phyloP scores from a whole-genome alignment of 1,139 yeast species.

The Candida tropicalis region DNA sequence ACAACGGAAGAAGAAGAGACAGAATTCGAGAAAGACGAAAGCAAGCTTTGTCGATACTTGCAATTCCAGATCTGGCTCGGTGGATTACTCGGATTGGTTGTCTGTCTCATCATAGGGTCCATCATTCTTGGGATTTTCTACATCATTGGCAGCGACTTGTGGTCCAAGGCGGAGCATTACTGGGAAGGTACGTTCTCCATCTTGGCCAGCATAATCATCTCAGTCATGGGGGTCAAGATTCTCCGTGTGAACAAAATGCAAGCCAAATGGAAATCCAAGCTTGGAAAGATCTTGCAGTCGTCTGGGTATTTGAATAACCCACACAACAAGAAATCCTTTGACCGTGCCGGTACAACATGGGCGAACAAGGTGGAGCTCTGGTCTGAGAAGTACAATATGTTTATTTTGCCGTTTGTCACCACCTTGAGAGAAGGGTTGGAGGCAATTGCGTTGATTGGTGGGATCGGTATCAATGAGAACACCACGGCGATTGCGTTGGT shows the following conservation, averaged over 20 bases:
- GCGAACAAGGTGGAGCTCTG: slow-evolving; percentile 18
- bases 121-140: slow-evolving; percentile 60
- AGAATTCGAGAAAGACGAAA: slow-evolving; percentile 5
- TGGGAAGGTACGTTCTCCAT: slow-evolving; percentile 52
- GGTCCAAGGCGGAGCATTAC: slow-evolving; percentile 49
- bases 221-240: slow-evolving; percentile 48
- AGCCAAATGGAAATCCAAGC: slow-evolving; percentile 80
- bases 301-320: slow-evolving; percentile 13
- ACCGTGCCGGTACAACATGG: slow-evolving; percentile 11
- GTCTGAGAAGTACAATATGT: slow-evolving; percentile 42
- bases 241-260: slow-evolving; percentile 59
- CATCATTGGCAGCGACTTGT: slow-evolving; percentile 39
- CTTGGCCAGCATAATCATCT: slow-evolving; percentile 45
- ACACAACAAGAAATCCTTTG: slow-evolving; percentile 15
- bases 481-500: slow-evolving; percentile 37
- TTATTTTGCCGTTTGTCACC: slow-evolving; percentile 47
- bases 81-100: slow-evolving; percentile 40
- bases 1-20: background rate
- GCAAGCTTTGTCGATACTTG: slow-evolving; percentile 1
- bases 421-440: slow-evolving; percentile 52
- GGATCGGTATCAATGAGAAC: slow-evolving; percentile 48
- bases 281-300: slow-evolving; percentile 23
- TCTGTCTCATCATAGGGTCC: slow-evolving; percentile 49
- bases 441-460: slow-evolving; percentile 51
- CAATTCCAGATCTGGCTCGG: slow-evolving; percentile 61